Conservation (phyloP, 2,329 filamentous ascomycete species). For the Trichoderma gracile region DNA sequence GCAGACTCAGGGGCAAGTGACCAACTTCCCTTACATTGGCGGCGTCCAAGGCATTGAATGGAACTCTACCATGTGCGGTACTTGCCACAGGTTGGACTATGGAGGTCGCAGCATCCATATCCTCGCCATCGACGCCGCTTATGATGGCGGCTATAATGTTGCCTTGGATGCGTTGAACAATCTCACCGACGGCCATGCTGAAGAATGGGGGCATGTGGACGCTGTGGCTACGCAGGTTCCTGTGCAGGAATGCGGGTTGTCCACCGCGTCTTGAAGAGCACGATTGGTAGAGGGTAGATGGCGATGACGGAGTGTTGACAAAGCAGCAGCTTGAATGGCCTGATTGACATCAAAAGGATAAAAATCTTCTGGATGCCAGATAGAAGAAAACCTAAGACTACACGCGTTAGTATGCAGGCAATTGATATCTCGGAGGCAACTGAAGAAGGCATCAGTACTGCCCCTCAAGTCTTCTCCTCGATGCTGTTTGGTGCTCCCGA, state of each 20-base stretch:
- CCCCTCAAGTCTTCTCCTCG: too few species aligned
- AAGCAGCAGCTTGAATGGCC: too few species aligned
- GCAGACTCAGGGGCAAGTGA: constrained; percentile 53
- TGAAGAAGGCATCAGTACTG: too few species aligned
- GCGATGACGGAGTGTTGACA: too few species aligned
- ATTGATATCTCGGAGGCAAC: too few species aligned
- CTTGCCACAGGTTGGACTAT: constrained; percentile 58
- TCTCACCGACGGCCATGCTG: constrained; percentile 55
- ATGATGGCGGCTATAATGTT: constrained; percentile 54
- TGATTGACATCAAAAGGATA: too few species aligned
- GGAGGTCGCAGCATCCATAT: constrained; percentile 54
- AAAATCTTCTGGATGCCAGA: too few species aligned
- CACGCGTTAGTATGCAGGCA: too few species aligned
- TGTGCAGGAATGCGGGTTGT: constrained; percentile 44
- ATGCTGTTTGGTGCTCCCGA: too few species aligned
- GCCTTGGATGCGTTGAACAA: constrained; percentile 55
- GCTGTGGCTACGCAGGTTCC: constrained; percentile 49
- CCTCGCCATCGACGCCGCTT: constrained; percentile 55
- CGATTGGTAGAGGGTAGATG: too few species aligned
- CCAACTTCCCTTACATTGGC: constrained; percentile 56
- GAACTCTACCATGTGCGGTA: constrained; percentile 59
- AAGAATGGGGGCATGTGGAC: constrained; percentile 53
- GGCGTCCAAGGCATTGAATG: constrained; percentile 56
- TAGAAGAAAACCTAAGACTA: too few species aligned
- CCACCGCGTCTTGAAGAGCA: background rate